Conservation (phyloP, 805 yeast species). For the Zygosaccharomyces lentus region DNA sequence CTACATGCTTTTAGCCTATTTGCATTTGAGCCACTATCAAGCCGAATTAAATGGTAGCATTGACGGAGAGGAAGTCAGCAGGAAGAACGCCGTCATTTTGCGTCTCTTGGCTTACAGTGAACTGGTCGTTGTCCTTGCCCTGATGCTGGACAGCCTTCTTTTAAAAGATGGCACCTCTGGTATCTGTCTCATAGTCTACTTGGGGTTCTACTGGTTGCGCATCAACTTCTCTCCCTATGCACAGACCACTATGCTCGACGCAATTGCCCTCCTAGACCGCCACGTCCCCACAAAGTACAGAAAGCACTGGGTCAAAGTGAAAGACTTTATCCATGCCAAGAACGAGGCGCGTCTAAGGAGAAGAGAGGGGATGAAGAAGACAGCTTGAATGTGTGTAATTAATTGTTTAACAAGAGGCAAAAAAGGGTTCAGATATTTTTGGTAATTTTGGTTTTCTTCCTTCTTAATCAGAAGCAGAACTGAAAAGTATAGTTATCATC, state of each 20-base stretch:
- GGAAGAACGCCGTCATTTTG: slow-evolving; percentile 20
- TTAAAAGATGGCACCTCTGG: slow-evolving; percentile 64
- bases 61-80: slow-evolving; percentile 11
- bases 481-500: slow-evolving; percentile 47
- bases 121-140: slow-evolving; percentile 47
- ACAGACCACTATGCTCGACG: slow-evolving; percentile 34
- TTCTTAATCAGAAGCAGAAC: slow-evolving; percentile 94
- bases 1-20: slow-evolving; percentile 48
- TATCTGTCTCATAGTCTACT: slow-evolving; percentile 54
- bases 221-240: slow-evolving; percentile 48
- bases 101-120: slow-evolving; percentile 57
- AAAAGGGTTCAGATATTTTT: slow-evolving; percentile 44
- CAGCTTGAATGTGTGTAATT: slow-evolving; percentile 4
- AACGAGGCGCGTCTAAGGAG: slow-evolving; percentile 36
- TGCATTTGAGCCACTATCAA: slow-evolving; percentile 46
- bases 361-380: slow-evolving; percentile 11
- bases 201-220: slow-evolving; percentile 66
- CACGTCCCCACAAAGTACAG: slow-evolving; percentile 35
- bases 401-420: slow-evolving; percentile 3
- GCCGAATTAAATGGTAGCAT: slow-evolving; percentile 19
- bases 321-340: slow-evolving; percentile 41
- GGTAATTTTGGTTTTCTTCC: slow-evolving; percentile 72
- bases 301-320: slow-evolving; percentile 38
- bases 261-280: slow-evolving; percentile 30
- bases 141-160: slow-evolving; percentile 55